Percentiles rank a stretch among this genome's conserved stretches.
phyloP scores from a whole-genome alignment of 75 land plant genomes.

The Picea glauca region DNA sequence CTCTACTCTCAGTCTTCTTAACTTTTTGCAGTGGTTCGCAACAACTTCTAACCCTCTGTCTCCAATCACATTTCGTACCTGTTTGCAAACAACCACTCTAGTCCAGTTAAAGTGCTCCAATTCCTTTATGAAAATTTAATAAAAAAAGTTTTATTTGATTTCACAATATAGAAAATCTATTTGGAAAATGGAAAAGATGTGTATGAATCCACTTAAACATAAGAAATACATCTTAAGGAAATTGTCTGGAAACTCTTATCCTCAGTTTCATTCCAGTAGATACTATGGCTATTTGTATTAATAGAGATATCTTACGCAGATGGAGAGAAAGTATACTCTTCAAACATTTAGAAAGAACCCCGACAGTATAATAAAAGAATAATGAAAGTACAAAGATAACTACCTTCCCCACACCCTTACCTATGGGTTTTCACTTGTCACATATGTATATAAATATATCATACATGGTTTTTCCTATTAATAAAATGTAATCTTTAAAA shows the following conservation, averaged over 20 bases:
- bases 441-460: neutral
- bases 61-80: conserved; percentile 37
- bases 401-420: neutral
- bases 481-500: neutral
- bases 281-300: neutral
- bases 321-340: neutral
- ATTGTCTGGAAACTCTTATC: neutral
- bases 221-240: neutral
- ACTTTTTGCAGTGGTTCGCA: conserved; percentile 25
- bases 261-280: neutral
- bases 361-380: too few species aligned
- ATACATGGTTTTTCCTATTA: too few species aligned
- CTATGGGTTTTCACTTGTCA: neutral
- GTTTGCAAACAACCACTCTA: conserved; percentile 7
- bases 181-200: neutral
- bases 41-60: conserved; percentile 35
- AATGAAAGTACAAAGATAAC: neutral
- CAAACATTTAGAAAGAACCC: too few species aligned
- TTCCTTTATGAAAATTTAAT: neutral
- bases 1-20: conserved; percentile 44
- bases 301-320: neutral
- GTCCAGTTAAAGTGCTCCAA: neutral
- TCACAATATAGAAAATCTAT: neutral
- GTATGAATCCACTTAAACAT: neutral
- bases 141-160: neutral